Percentiles rank a stretch among this genome's conserved stretches.
These are phyloP conservation scores for Coprinopsis strossmayeri DNA, from an alignment of 768 basidiomycete genomes.

Conservation along the genomic window DNA sequence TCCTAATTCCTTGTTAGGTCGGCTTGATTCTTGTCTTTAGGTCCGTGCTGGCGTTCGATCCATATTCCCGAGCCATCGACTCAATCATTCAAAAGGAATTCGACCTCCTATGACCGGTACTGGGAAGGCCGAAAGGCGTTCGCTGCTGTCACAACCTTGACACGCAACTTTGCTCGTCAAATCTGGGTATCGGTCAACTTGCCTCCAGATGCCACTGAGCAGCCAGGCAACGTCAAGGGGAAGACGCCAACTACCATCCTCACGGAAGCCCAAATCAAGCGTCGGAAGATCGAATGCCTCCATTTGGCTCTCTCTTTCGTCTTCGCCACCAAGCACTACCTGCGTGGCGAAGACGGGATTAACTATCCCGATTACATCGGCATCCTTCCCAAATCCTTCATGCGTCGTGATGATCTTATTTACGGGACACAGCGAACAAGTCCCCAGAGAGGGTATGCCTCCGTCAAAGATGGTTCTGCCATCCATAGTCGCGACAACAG, in stretches of 20 bases:
- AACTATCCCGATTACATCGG: constrained; percentile 61
- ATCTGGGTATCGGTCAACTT: constrained; percentile 77
- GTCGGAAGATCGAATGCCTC: constrained; percentile 64
- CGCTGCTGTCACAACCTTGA: constrained; percentile 60
- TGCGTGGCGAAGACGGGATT: constrained; percentile 77
- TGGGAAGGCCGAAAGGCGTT: constrained; percentile 89
- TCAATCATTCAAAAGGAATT: constrained; percentile 41
- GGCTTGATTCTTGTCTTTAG: constrained; percentile 87
- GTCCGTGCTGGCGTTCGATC: constrained; percentile 29
- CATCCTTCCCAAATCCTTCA: constrained; percentile 50
- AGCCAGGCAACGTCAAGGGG: constrained; percentile 37
- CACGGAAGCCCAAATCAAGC: constrained; percentile 47
- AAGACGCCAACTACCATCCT: constrained; percentile 42
- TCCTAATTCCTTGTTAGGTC: constrained; percentile 41
- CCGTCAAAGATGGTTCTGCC: constrained; percentile 25
- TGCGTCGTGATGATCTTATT: constrained; percentile 42
- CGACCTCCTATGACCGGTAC: constrained; percentile 81
- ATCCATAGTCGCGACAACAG: constrained; percentile 21
- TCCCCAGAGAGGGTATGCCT: constrained; percentile 35
- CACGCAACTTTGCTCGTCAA: constrained; percentile 70
- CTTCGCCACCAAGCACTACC: constrained; percentile 73
- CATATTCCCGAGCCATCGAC: not conserved
- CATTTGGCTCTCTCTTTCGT: constrained; percentile 66
- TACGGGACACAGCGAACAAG: constrained; percentile 26
- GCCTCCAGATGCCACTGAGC: constrained; percentile 48